Conservation (phyloP, 176 grass and related monocot species). For the Rhynchospora pubera region DNA sequence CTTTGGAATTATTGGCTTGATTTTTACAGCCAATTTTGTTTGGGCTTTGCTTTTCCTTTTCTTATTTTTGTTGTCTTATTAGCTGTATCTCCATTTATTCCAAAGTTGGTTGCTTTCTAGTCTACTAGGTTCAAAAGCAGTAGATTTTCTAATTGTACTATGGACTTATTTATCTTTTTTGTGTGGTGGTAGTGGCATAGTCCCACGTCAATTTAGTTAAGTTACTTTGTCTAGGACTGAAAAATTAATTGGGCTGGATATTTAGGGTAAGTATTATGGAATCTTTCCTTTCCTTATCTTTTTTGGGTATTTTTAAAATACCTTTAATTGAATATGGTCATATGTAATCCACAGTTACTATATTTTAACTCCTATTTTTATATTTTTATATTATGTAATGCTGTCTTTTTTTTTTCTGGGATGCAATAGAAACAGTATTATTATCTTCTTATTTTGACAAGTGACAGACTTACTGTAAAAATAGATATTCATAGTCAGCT, state of each 20-base stretch:
- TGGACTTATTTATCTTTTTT: too few species aligned
- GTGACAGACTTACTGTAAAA: not conserved
- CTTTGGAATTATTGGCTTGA: constrained; percentile 16
- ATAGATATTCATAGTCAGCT: not conserved
- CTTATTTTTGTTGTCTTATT: not conserved
- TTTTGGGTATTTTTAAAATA: not conserved
- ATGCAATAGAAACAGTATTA: not conserved
- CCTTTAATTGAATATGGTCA: not conserved
- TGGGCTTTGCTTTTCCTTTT: constrained; percentile 7
- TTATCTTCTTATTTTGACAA: not conserved
- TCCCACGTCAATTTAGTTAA: constrained; percentile 1
- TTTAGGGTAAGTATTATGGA: not conserved
- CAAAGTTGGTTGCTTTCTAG: not conserved
- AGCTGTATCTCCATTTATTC: constrained; percentile 4
- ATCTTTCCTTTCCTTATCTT: not conserved
- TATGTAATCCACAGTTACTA: not conserved
- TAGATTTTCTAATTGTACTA: constrained; percentile 1
- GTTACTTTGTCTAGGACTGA: constrained; percentile 2
- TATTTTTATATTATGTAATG: not conserved
- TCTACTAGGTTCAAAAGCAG: constrained; percentile 4
- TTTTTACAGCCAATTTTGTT: constrained; percentile 11
- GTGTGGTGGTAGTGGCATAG: constrained; percentile 1
- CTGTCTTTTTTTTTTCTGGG: not conserved
- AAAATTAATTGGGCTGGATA: not conserved
- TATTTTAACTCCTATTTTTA: not conserved